Base-by-base conservation (phyloP, 2,329 filamentous ascomycete genomes). In the Paracorniculantispora psalliotae region DNA sequence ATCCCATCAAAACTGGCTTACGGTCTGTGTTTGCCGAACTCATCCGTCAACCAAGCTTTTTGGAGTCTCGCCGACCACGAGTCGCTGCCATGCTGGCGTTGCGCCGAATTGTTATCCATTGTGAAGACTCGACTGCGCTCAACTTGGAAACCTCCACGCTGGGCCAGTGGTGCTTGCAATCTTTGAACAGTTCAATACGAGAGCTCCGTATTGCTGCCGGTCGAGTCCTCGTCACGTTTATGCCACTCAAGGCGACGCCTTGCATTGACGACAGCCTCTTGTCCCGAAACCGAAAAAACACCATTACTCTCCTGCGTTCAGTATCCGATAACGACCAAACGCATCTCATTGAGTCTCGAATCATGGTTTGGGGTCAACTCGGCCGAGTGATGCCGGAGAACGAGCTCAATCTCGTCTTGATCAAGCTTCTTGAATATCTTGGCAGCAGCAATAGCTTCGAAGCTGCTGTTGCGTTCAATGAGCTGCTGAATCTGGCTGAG, bases 331-430 rank as follows among this genome's bases (percentile, higher is more conserved):
- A 86, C 59, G 83, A 86, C 57, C 78, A 84, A 8, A 73, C 86
- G 5, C 80, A 85, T 61, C 75, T 92, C 47, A 87, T 92, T 53
- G 93, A 97, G 72, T 92, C 91, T 19, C 87, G 90, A 63, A 88
- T 97, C 59, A 78, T 94, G 73, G 89, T 90, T 15, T 92, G 93
- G 83, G 89, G 89, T n/a, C 88, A 91, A 68, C 79, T 96, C 51
- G 93, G 91, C 61, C 87, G 85, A 59, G 81, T 88, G 10, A 88
- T 90, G 47, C 82, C 85, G 17, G 90, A 94, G 62, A 86, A 93
- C 63, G 91, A 96, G 69, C 82, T 96, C 58, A 94, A 94, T 65
- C 83, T 97, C 55, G 88, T 94, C 23, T 77, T 99, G 30, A 81
- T 96, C 59, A 87, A 90, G 64, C 81, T 97, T 7, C 80, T 97